These are phyloP conservation scores for Francoa sonchifolia DNA, from an alignment of 441 rosid species.

Conservation along the genomic window DNA sequence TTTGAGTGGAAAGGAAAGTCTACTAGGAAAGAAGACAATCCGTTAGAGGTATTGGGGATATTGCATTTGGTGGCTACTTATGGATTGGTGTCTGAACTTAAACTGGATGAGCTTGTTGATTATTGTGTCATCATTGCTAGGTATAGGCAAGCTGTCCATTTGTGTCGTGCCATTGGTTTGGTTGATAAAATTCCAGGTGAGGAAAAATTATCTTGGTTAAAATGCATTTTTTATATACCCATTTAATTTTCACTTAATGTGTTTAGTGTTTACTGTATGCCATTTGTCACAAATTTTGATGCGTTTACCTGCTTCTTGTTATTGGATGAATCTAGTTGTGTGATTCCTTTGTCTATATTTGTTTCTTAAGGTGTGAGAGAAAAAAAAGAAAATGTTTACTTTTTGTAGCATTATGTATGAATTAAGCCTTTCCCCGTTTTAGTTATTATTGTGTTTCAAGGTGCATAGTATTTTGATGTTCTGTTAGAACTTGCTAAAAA, in stretches of 20 bases:
- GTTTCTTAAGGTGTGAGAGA: too few relatives aligned
- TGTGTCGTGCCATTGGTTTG: constrained; percentile 38
- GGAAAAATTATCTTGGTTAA: constrained; percentile 7
- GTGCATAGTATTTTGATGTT: too few relatives aligned
- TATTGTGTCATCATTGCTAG: constrained; percentile 27
- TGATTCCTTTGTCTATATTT: too few relatives aligned
- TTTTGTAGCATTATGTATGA: too few relatives aligned
- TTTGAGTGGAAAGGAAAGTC: constrained; percentile 40
- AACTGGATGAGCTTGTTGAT: constrained; percentile 31
- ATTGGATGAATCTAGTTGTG: background rate
- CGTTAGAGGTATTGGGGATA: constrained; percentile 40
- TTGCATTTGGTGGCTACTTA: constrained; percentile 45
- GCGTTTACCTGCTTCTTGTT: too few relatives aligned
- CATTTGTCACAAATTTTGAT: background rate
- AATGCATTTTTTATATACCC: background rate
- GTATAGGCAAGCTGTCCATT: constrained; percentile 22
- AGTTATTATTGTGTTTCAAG: too few relatives aligned
- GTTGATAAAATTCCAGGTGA: constrained; percentile 33
- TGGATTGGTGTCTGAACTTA: constrained; percentile 33
- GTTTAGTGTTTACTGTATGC: background rate
- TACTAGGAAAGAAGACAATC: constrained; percentile 16
- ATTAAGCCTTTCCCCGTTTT: too few relatives aligned
- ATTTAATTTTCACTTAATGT: background rate
- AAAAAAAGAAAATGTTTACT: too few relatives aligned
- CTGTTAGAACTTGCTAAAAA: too few relatives aligned